Percentiles rank a stretch among this genome's conserved stretches.
Conservation (phyloP, 2,329 filamentous ascomycete genomes). For the Arthrobotrys megalospora region DNA sequence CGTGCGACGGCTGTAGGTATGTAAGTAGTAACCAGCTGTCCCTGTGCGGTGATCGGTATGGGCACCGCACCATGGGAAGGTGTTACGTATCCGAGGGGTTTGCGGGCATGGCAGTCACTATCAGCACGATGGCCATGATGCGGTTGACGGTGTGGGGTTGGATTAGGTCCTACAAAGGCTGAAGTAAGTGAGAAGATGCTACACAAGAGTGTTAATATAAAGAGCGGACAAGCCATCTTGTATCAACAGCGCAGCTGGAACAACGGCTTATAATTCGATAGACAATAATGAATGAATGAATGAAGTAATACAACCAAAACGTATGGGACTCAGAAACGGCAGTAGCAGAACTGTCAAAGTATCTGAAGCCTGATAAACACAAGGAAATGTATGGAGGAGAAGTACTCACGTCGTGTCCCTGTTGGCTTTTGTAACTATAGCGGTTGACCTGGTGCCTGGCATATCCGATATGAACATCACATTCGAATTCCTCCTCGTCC, state of each 20-base stretch:
- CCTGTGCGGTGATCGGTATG: slow-evolving; percentile 39
- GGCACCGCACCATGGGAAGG: slow-evolving; percentile 40
- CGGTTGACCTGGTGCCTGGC: slow-evolving; percentile 13
- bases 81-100: slow-evolving; percentile 35
- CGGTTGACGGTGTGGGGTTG: background rate
- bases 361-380: slow-evolving; percentile 16
- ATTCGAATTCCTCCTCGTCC: background rate
- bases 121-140: background rate
- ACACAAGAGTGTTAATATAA: slow-evolving; percentile 31
- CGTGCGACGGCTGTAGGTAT: slow-evolving; percentile 19
- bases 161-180: slow-evolving; percentile 6
- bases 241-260: slow-evolving; percentile 45
- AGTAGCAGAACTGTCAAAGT: slow-evolving; percentile 41
- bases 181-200: slow-evolving; percentile 26
- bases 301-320: background rate
- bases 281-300: slow-evolving; percentile 8
- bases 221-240: slow-evolving; percentile 45
- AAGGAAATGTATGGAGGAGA: background rate
- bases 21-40: slow-evolving; percentile 49
- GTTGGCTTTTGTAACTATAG: slow-evolving; percentile 34
- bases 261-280: background rate
- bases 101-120: slow-evolving; percentile 2
- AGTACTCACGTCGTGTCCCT: slow-evolving; percentile 6
- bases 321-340: background rate
- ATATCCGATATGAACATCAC: slow-evolving; percentile 12